These are phyloP conservation scores for Cryphonectria parasitica DNA, from an alignment of 2,329 filamentous ascomycete genomes.

Conservation along the genomic window DNA sequence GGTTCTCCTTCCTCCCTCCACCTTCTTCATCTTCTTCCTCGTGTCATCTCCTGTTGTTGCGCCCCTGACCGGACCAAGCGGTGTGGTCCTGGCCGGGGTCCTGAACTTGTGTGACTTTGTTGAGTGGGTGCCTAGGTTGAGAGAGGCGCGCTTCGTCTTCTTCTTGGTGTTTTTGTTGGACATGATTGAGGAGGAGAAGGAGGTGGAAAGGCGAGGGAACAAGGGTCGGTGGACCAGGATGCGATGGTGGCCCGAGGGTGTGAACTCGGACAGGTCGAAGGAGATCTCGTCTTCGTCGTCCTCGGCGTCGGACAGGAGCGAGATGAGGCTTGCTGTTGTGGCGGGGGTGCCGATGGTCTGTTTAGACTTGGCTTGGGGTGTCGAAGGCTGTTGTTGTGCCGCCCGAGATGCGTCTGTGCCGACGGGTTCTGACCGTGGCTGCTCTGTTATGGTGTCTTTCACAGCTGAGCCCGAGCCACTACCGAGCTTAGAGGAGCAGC, in stretches of 20 bases:
- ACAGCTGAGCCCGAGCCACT: not conserved
- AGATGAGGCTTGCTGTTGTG: constrained; percentile 43
- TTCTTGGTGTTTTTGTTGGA: not conserved
- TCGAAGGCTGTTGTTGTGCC: constrained; percentile 3
- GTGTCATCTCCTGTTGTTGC: not conserved
- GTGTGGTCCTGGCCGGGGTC: not conserved
- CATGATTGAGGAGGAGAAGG: not conserved
- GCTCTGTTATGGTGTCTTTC: not conserved
- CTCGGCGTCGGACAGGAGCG: constrained; percentile 45
- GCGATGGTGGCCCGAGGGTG: constrained; percentile 28
- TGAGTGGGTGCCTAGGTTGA: constrained; percentile 27
- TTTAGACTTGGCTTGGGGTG: constrained; percentile 23
- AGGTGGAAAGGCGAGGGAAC: constrained; percentile 6
- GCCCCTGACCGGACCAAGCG: not conserved
- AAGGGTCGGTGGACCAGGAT: constrained; percentile 14
- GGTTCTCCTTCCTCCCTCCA: not conserved
- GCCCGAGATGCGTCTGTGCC: too few species aligned
- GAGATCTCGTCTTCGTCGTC: constrained; percentile 45
- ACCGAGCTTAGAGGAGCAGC: not conserved
- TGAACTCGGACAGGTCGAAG: constrained; percentile 38
- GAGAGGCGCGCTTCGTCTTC: constrained; percentile 26
- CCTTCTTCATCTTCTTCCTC: constrained; percentile 3
- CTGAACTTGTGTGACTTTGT: constrained; percentile 6
- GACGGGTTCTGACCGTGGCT: not conserved
- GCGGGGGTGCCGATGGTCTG: constrained; percentile 34